These are phyloP conservation scores for Ceratobasidium sp. DNA, from an alignment of 1,284 basidiomycete genomes.

Conservation along the genomic window DNA sequence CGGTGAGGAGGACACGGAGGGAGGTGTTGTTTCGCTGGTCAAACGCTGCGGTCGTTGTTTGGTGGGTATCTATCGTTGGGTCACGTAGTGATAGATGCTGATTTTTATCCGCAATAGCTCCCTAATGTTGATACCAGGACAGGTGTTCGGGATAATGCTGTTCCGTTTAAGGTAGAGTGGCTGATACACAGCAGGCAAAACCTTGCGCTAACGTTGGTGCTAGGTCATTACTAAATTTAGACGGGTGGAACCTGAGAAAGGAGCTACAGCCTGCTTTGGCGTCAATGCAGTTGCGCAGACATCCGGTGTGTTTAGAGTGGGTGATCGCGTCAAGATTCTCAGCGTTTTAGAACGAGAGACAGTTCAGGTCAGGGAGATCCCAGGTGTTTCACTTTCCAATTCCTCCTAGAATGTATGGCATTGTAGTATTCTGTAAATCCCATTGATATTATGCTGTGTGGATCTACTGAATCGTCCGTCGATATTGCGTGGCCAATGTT, in stretches of 20 bases:
- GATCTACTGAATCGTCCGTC: too few species aligned
- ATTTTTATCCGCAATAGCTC: slow-evolving; percentile 58
- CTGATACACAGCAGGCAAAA: not conserved
- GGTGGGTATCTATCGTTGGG: slow-evolving; percentile 59
- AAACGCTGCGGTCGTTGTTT: slow-evolving; percentile 75
- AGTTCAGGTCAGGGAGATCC: slow-evolving; percentile 2
- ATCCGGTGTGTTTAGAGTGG: slow-evolving; percentile 42
- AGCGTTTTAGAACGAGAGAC: slow-evolving; percentile 28
- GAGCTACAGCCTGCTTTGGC: slow-evolving; percentile 46
- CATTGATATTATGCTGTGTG: not conserved
- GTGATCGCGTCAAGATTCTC: slow-evolving; percentile 40
- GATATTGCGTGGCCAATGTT: too few species aligned
- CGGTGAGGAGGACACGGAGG: slow-evolving; percentile 45
- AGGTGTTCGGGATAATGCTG: slow-evolving; percentile 72
- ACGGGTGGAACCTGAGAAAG: slow-evolving; percentile 24
- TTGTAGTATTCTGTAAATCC: not conserved
- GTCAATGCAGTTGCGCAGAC: slow-evolving; percentile 44
- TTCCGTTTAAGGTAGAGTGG: slow-evolving; percentile 62
- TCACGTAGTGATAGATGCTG: slow-evolving; percentile 5
- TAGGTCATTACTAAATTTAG: slow-evolving; percentile 25
- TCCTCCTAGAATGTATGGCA: not conserved
- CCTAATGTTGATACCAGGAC: slow-evolving; percentile 74
- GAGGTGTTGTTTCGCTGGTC: slow-evolving; percentile 63
- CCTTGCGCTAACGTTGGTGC: not conserved
- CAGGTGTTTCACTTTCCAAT: not conserved